A percentile compares a stretch with the other conserved stretches of the same genome.
Evolutionary conservation across 495 filamentous ascomycete species (phyloP).

Genomic region (Penicillium bialowiezense): DNA sequence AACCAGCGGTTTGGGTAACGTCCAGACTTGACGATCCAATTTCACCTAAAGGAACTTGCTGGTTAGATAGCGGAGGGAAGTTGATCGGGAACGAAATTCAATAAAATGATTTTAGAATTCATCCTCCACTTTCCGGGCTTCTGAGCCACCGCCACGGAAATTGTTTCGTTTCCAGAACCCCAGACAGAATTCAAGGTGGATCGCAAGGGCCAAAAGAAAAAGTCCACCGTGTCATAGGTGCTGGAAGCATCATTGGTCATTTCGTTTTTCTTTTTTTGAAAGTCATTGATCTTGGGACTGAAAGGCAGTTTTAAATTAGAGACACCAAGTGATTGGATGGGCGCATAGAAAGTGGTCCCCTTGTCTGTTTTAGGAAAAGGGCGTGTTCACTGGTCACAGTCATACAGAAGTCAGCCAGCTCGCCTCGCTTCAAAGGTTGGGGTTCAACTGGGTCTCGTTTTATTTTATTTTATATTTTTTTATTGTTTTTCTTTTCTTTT

Average conservation of each 20-base stretch:
- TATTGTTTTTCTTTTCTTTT: too few relatives aligned
- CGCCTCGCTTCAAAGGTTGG: slow-evolving; percentile 3
- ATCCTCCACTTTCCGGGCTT: slow-evolving; percentile 8
- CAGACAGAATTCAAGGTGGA: slow-evolving; percentile 17
- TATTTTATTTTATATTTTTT: too few relatives aligned
- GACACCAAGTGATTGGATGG: neutral
- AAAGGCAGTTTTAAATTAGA: neutral
- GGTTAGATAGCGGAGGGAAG: neutral
- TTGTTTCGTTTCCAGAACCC: slow-evolving; percentile 32
- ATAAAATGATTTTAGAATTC: neutral
- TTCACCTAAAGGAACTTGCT: neutral
- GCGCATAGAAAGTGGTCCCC: neutral
- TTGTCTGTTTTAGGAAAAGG: slow-evolving; percentile 1
- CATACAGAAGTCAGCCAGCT: slow-evolving; percentile 3
- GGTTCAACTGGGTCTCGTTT: slow-evolving; percentile 2
- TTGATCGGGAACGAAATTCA: neutral
- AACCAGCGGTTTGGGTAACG: slow-evolving; percentile 6
- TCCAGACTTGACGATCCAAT: slow-evolving; percentile 13
- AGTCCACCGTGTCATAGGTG: slow-evolving; percentile 9
- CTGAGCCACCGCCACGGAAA: slow-evolving; percentile 29
- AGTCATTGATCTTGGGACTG: neutral
- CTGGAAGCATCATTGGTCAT: slow-evolving; percentile 2
- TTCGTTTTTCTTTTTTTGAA: neutral
- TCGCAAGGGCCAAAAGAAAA: neutral
- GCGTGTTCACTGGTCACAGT: slow-evolving; percentile 18